Evolutionary conservation across 257 asterid genomes (phyloP).

Genomic region (Scutellaria baicalensis): DNA sequence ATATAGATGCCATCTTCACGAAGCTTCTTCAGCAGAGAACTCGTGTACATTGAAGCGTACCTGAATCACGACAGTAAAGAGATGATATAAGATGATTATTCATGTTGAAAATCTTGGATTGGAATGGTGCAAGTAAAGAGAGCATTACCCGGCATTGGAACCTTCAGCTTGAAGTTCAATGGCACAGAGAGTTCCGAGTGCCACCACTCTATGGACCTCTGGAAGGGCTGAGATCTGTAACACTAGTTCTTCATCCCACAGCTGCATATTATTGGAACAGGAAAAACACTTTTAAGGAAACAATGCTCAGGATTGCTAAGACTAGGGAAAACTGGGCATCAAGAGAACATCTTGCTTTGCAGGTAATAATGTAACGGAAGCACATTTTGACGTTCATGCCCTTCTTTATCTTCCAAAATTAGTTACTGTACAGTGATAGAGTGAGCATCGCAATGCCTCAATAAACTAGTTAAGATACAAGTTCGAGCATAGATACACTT

Average conservation of each 20-base stretch:
- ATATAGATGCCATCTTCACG: slow-evolving; percentile 75
- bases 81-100: neutral
- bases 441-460: neutral
- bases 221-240: slow-evolving; percentile 61
- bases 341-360: neutral
- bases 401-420: neutral
- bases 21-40: slow-evolving; percentile 57
- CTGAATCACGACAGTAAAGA: slow-evolving; percentile 28
- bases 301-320: neutral
- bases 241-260: slow-evolving; percentile 70
- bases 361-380: neutral
- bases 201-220: slow-evolving; percentile 64
- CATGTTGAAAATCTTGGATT: neutral
- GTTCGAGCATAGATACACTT: neutral
- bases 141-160: slow-evolving; percentile 62
- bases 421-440: neutral
- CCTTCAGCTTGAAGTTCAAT: slow-evolving; percentile 82
- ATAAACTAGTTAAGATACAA: neutral
- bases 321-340: neutral
- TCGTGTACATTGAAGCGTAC: slow-evolving; percentile 78
- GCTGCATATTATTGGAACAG: slow-evolving; percentile 29
- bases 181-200: slow-evolving; percentile 85
- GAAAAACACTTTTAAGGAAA: neutral
- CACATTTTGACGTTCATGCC: neutral
- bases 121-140: no score